Evolutionary conservation across 2,329 filamentous ascomycete genomes (phyloP).

Genomic region (Cyphellophora attinorum): DNA sequence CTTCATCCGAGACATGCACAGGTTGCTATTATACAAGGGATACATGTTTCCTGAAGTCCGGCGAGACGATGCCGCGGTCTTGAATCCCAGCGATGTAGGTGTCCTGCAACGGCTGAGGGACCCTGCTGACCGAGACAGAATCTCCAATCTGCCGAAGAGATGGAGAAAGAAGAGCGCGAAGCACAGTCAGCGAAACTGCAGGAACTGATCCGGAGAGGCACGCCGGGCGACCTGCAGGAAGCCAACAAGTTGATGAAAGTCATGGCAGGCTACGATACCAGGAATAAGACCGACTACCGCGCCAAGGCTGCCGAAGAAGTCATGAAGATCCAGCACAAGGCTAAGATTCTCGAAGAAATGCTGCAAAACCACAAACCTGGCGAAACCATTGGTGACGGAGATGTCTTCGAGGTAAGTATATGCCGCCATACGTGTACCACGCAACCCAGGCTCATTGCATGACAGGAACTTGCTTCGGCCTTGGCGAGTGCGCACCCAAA

Average conservation of each 20-base stretch:
- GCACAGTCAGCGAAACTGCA: conserved; percentile 97
- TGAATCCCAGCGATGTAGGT: conserved; percentile 93
- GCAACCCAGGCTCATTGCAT: not conserved
- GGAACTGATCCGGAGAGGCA: conserved; percentile 84
- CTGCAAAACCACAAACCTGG: conserved; percentile 74
- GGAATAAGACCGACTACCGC: conserved; percentile 93
- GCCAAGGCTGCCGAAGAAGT: conserved; percentile 97
- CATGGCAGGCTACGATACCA: conserved; percentile 94
- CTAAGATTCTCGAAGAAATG: conserved; percentile 82
- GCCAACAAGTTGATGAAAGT: conserved; percentile 98
- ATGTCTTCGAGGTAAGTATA: conserved; percentile 54
- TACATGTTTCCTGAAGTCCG: conserved; percentile 91
- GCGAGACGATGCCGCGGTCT: conserved; percentile 85
- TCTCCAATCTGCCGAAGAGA: conserved; percentile 90
- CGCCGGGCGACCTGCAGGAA: conserved; percentile 88
- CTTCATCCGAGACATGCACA: conserved; percentile 95
- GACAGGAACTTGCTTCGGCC: conserved; percentile 72
- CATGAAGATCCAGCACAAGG: conserved; percentile 89
- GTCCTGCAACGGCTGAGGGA: not conserved
- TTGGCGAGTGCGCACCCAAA: conserved; percentile 93
- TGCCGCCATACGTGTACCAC: not conserved
- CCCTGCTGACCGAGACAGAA: conserved; percentile 47
- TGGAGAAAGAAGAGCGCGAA: conserved; percentile 93
- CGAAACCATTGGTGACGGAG: conserved; percentile 63
- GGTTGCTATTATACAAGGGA: conserved; percentile 89